phyloP scores from a whole-genome alignment of 345 rosid genomes.

The Eucalyptus coolabah region DNA sequence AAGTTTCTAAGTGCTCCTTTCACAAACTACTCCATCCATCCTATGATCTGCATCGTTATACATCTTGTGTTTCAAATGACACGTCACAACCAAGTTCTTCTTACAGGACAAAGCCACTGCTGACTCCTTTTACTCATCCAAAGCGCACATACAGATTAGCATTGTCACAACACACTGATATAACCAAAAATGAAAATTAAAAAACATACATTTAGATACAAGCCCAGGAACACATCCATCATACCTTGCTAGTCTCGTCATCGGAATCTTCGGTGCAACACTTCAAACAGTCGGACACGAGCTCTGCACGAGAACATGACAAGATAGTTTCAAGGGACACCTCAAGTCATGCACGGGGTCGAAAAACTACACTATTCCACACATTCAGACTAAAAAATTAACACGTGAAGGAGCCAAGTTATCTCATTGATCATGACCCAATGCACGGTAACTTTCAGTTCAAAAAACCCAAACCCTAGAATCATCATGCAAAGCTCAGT shows the following conservation, averaged over 20 bases:
- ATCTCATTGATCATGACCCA: neutral
- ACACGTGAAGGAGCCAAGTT: neutral
- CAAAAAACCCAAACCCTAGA: neutral
- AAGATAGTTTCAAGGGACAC: neutral
- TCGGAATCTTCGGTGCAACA: constrained; percentile 96
- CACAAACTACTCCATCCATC: neutral
- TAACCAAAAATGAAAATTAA: neutral
- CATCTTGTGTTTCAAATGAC: neutral
- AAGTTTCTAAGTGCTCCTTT: neutral
- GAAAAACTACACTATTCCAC: neutral
- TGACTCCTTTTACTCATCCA: neutral
- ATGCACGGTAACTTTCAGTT: neutral
- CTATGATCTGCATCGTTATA: neutral
- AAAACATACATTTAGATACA: neutral
- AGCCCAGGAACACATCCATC: neutral
- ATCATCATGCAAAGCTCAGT: neutral
- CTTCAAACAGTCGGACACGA: constrained; percentile 86
- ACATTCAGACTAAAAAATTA: neutral
- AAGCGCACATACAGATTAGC: neutral
- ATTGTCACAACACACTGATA: neutral
- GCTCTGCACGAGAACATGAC: constrained; percentile 37
- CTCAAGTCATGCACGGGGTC: neutral
- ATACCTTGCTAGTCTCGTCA: constrained; percentile 82
- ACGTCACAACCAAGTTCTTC: neutral
- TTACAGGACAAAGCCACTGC: neutral